phyloP scores from a whole-genome alignment of 1,284 basidiomycete species.

The Exobasidium cylindrosporum region DNA sequence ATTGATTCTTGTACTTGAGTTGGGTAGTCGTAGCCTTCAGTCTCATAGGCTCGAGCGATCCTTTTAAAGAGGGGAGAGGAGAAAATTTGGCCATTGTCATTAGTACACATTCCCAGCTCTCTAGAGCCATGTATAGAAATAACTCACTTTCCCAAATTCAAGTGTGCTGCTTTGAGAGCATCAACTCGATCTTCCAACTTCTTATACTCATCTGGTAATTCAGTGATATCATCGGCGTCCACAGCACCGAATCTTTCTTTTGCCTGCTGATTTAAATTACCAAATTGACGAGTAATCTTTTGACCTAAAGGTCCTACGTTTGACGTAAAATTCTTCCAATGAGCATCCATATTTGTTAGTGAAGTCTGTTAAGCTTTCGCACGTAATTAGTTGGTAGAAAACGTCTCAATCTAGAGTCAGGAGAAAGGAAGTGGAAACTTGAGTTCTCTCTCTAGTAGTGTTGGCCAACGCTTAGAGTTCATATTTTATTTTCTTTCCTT shows the following conservation, averaged over 20 bases:
- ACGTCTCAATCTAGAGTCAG: no score
- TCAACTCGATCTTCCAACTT: conserved; percentile 92
- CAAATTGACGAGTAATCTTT: conserved; percentile 77
- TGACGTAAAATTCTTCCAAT: conserved; percentile 66
- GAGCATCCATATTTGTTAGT: background rate
- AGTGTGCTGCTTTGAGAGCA: conserved; percentile 73
- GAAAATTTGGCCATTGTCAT: no score
- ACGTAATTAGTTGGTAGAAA: no score
- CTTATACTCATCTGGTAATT: conserved; percentile 82
- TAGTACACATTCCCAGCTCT: background rate
- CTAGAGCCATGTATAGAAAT: conserved; percentile 12
- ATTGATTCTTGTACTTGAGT: conserved; percentile 60
- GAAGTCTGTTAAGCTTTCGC: no score
- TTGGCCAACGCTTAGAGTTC: no score
- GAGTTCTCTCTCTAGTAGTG: no score
- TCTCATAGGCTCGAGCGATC: conserved; percentile 38
- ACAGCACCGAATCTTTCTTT: conserved; percentile 83
- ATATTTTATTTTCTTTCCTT: no score
- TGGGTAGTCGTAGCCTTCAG: conserved; percentile 53
- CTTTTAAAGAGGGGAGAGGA: no score
- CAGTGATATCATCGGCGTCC: conserved; percentile 87
- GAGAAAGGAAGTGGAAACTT: no score
- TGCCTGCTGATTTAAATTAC: conserved; percentile 70
- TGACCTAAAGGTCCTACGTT: conserved; percentile 49
- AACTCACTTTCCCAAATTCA: conserved; percentile 69